These are phyloP conservation scores for Flaveria trinervia DNA, from an alignment of 129 eudicot genomes.

Conservation along the genomic window DNA sequence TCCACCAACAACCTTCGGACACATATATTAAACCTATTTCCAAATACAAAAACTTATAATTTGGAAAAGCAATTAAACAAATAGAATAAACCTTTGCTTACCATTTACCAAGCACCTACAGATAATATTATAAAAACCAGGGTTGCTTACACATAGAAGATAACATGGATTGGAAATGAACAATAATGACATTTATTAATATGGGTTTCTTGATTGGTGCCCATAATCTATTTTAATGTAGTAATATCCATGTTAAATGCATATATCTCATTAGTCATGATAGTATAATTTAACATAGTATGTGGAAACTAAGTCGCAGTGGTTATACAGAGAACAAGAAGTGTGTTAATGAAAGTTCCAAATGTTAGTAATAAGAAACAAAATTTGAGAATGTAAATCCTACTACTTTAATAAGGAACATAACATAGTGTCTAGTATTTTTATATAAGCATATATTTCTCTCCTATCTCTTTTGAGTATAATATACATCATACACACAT, in stretches of 20 bases:
- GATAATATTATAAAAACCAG: neutral
- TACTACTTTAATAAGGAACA: neutral
- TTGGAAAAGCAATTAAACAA: neutral
- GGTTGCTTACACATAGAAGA: neutral
- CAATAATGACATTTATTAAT: neutral
- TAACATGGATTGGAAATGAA: neutral
- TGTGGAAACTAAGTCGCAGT: neutral
- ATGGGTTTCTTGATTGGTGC: neutral
- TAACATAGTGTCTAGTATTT: neutral
- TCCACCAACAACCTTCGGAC: constrained; percentile 6
- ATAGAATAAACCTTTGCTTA: neutral
- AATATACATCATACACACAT: too few species aligned
- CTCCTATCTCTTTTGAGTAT: neutral
- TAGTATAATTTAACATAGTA: neutral
- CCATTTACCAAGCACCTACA: neutral
- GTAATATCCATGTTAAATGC: constrained; percentile 9
- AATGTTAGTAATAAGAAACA: neutral
- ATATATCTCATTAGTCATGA: constrained; percentile 7
- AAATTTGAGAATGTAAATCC: neutral
- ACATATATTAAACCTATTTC: neutral
- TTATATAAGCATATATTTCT: neutral
- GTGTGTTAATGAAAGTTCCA: too few species aligned
- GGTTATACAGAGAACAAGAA: neutral
- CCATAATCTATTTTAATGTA: neutral
- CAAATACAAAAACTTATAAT: constrained; percentile 13